Percentiles rank a stretch among this genome's conserved stretches.
phyloP scores from a whole-genome alignment of 176 grass and related monocot species.

The Secale cereale region DNA sequence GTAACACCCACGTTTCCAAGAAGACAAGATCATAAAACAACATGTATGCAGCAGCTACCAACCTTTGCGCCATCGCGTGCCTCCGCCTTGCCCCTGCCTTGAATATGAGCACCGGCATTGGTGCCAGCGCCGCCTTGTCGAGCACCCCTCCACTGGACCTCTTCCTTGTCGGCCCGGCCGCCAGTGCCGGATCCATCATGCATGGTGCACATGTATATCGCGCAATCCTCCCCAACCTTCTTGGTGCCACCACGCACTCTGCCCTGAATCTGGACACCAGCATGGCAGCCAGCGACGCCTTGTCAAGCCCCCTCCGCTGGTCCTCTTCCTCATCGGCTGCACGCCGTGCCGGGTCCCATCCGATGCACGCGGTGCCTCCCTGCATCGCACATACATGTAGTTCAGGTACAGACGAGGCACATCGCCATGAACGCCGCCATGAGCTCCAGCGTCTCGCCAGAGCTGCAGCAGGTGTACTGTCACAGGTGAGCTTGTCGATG shows the following conservation, averaged over 20 bases:
- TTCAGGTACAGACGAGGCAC: constrained; percentile 51
- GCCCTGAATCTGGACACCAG: constrained; percentile 6
- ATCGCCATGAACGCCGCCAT: constrained; percentile 51
- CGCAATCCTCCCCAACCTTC: constrained; percentile 14
- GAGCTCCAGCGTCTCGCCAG: constrained; percentile 41
- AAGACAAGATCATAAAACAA: background rate
- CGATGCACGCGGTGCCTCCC: constrained; percentile 41
- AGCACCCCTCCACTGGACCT: background rate
- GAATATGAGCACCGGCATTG: constrained; percentile 31
- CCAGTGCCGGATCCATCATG: background rate
- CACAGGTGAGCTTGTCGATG: no score
- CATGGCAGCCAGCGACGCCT: constrained; percentile 36
- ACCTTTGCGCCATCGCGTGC: background rate
- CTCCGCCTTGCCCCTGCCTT: no score
- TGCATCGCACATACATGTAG: constrained; percentile 50
- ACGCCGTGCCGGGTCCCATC: background rate
- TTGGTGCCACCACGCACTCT: background rate
- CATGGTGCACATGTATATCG: constrained; percentile 45
- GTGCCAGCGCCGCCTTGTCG: constrained; percentile 33
- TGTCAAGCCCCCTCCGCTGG: constrained; percentile 26
- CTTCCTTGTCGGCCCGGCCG: background rate
- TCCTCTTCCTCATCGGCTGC: background rate
- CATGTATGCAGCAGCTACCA: background rate
- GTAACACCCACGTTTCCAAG: background rate
- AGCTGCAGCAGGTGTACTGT: constrained; percentile 24